These are phyloP conservation scores for Lotmaria passim DNA, from an alignment of 208 protist species.

Conservation along the genomic window DNA sequence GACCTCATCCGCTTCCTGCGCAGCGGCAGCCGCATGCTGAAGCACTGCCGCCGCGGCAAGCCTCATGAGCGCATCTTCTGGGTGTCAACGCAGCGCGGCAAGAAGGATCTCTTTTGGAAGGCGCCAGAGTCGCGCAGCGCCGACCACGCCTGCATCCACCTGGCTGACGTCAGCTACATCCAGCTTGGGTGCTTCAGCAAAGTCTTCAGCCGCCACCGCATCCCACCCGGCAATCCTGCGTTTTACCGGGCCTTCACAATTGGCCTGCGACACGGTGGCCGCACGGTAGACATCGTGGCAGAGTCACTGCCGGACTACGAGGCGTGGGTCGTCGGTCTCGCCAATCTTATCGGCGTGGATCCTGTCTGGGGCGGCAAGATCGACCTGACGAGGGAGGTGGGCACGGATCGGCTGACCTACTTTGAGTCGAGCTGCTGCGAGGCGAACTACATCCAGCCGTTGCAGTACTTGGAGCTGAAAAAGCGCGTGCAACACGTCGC, in stretches of 20 bases:
- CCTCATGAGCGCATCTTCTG: constrained; percentile 91
- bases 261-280: constrained; percentile 71
- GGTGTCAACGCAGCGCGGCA: constrained; percentile 57
- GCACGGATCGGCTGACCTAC: constrained; percentile 75
- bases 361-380: constrained; percentile 92
- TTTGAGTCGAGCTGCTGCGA: constrained; percentile 88
- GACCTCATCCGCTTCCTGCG: constrained; percentile 87
- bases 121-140: constrained; percentile 52
- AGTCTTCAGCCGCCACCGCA: constrained; percentile 87
- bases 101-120: constrained; percentile 79
- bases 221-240: constrained; percentile 54
- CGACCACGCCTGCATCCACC: constrained; percentile 66
- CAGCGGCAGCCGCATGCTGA: constrained; percentile 86
- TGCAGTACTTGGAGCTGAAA: constrained; percentile 82
- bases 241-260: constrained; percentile 92
- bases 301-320: constrained; percentile 91
- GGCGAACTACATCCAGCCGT: constrained; percentile 86
- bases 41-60: constrained; percentile 91
- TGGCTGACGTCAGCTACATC: constrained; percentile 85
- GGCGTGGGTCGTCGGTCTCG: constrained; percentile 91
- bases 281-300: constrained; percentile 93
- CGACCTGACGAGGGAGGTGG: constrained; percentile 72
- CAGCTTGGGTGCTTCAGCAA: constrained; percentile 92
- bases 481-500: constrained; percentile 59
- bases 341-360: constrained; percentile 83